A percentile compares a stretch with the other conserved stretches of the same genome.
These are phyloP conservation scores for Puccinia horiana DNA, from an alignment of 1,284 basidiomycete species.

Conservation along the genomic window DNA sequence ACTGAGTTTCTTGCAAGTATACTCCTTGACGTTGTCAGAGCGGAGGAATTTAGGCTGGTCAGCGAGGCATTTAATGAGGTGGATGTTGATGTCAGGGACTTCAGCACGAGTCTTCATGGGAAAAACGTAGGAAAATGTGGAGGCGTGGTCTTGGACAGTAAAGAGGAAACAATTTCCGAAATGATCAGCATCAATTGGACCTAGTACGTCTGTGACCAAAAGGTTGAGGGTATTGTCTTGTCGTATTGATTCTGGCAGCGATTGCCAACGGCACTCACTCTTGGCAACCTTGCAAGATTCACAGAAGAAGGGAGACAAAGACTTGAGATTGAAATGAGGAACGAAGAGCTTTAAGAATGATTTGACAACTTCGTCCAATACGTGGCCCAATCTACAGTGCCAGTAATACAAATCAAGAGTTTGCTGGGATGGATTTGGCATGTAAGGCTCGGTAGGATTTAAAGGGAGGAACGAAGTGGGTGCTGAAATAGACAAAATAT, in stretches of 20 bases:
- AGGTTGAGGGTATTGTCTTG: background rate
- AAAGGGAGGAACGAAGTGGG: background rate
- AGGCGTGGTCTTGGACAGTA: background rate
- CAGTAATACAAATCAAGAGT: background rate
- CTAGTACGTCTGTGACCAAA: conserved; percentile 6
- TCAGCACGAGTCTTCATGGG: background rate
- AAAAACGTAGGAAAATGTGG: background rate
- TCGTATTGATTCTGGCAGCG: background rate
- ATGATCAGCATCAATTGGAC: background rate
- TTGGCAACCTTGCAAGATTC: background rate
- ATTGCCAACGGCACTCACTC: background rate
- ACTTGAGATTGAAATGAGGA: background rate
- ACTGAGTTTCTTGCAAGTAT: background rate
- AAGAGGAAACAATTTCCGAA: background rate
- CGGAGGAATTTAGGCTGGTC: background rate
- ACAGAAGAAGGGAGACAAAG: background rate
- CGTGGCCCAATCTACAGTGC: conserved; percentile 2
- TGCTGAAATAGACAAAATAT: background rate
- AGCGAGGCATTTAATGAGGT: background rate
- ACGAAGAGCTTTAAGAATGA: background rate
- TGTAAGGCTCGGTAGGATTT: background rate
- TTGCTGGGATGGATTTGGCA: background rate
- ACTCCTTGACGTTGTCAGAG: conserved; percentile 6
- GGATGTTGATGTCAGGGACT: background rate
- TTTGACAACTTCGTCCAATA: background rate